Percentiles rank a stretch among this genome's conserved stretches.
Evolutionary conservation across 2,329 filamentous ascomycete genomes (phyloP).

Genomic region (Nemania abortiva): DNA sequence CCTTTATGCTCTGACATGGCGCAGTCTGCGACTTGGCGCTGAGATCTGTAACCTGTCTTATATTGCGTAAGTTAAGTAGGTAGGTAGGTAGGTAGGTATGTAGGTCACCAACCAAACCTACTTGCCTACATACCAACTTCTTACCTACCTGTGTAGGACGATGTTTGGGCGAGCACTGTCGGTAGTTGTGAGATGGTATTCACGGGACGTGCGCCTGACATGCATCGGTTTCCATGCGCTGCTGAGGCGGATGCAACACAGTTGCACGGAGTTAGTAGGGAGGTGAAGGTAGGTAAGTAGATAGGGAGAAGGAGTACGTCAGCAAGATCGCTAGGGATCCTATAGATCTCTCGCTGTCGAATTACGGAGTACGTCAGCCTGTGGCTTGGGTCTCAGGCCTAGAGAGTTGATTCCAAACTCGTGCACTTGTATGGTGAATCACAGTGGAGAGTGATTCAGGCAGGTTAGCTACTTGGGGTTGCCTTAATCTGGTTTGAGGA

Average conservation of each 20-base stretch:
- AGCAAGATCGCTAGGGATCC: background rate
- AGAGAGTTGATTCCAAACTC: background rate
- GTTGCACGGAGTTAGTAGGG: background rate
- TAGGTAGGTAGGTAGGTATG: no score
- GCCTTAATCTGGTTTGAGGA: background rate
- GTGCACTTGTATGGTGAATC: background rate
- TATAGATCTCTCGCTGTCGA: background rate
- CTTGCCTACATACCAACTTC: no score
- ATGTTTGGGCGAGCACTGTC: background rate
- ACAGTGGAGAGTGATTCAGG: background rate
- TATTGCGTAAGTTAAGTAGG: no score
- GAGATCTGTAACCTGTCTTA: no score
- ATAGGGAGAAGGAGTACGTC: background rate
- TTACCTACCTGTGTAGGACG: background rate
- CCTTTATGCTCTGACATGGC: constrained; percentile 27
- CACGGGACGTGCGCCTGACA: constrained; percentile 14
- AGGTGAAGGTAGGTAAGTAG: background rate
- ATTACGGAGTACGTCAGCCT: constrained; percentile 8
- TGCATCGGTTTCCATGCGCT: background rate
- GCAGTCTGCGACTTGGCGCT: constrained; percentile 12
- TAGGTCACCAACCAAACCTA: no score
- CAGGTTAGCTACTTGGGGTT: background rate
- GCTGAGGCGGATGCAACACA: constrained; percentile 4
- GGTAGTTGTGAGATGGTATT: constrained; percentile 4
- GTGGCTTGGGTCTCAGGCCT: constrained; percentile 1